Percentiles rank a stretch among this genome's conserved stretches.
phyloP scores from a whole-genome alignment of 805 yeast genomes.

The Cyberlindnera xishuangbannaensis region DNA sequence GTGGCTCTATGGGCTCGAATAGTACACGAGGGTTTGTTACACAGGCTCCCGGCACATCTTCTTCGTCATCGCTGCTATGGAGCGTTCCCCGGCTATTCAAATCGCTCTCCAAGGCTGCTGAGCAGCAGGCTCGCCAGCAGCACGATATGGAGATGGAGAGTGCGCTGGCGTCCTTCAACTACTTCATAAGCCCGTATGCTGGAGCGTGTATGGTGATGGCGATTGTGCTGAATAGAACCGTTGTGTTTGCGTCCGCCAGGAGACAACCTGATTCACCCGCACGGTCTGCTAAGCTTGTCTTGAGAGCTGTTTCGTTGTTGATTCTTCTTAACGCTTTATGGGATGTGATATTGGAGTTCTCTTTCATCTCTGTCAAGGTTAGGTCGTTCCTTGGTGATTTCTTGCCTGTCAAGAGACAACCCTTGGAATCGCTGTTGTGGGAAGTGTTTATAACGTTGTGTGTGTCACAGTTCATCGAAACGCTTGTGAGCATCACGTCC shows the following conservation, averaged over 20 bases:
- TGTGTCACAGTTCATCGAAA: slow-evolving; percentile 57
- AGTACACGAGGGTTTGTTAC: too few relatives aligned
- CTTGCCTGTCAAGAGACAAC: slow-evolving; percentile 2
- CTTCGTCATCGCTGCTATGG: slow-evolving; percentile 8
- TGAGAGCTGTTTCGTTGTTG: slow-evolving; percentile 34
- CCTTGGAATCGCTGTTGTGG: slow-evolving; percentile 44
- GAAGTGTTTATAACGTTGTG: slow-evolving; percentile 56
- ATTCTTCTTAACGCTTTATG: slow-evolving; percentile 26
- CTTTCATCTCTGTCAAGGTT: slow-evolving; percentile 3
- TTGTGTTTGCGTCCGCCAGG: slow-evolving; percentile 51
- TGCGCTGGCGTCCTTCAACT: slow-evolving; percentile 27
- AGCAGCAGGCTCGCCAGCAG: slow-evolving; percentile 8
- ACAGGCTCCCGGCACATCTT: too few relatives aligned
- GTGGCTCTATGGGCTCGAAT: too few relatives aligned
- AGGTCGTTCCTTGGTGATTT: slow-evolving; percentile 3
- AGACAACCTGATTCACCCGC: slow-evolving; percentile 25
- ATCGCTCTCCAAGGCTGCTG: slow-evolving; percentile 11
- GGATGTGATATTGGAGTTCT: slow-evolving; percentile 15
- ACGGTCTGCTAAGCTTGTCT: slow-evolving; percentile 25
- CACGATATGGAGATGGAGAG: slow-evolving; percentile 1
- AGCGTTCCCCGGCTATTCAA: slow-evolving; percentile 6
- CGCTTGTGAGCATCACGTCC: slow-evolving; percentile 52
- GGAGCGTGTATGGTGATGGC: slow-evolving; percentile 53
- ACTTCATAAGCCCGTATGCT: slow-evolving; percentile 45
- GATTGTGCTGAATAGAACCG: slow-evolving; percentile 49